Percentiles rank a stretch among this genome's conserved stretches.
These are phyloP conservation scores for Poronia punctata DNA, from an alignment of 495 filamentous ascomycete genomes.

Conservation along the genomic window DNA sequence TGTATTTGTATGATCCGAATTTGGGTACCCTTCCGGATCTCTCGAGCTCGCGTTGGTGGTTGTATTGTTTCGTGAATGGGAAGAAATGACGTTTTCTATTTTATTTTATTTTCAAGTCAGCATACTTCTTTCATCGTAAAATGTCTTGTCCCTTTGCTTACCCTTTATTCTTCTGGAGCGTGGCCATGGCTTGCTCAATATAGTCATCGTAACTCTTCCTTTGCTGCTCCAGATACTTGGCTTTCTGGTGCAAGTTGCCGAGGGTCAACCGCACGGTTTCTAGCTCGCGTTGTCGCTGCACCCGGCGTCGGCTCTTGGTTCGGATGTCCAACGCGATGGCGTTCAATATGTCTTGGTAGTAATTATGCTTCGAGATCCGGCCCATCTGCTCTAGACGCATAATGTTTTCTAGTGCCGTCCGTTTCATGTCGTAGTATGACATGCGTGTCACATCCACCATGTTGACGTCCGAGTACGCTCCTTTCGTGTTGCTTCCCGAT, in stretches of 20 bases:
- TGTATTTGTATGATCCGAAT: constrained; percentile 96
- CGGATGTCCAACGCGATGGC: constrained; percentile 95
- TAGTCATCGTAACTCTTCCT: constrained; percentile 98
- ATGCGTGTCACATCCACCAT: constrained; percentile 83
- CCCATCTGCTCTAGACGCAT: constrained; percentile 77
- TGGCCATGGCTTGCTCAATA: constrained; percentile 97
- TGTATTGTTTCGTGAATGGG: constrained; percentile 98
- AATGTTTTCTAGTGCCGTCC: constrained; percentile 88
- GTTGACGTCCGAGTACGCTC: constrained; percentile 87
- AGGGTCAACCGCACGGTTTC: constrained; percentile 84
- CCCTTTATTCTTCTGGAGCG: constrained; percentile 96
- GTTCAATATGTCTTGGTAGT: constrained; percentile 95
- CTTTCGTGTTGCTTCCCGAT: constrained; percentile 58
- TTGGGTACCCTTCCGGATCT: constrained; percentile 87
- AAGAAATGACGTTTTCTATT: constrained; percentile 86
- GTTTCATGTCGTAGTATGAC: constrained; percentile 88
- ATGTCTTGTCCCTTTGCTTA: constrained; percentile 27
- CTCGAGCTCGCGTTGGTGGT: constrained; percentile 92
- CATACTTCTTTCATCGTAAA: too few species aligned
- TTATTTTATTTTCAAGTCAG: too few species aligned
- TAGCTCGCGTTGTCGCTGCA: constrained; percentile 84
- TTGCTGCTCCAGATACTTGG: constrained; percentile 85
- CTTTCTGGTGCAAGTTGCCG: constrained; percentile 80
- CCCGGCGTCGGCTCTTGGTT: constrained; percentile 85
- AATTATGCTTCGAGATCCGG: constrained; percentile 82